Evolutionary conservation across 2,329 filamentous ascomycete genomes (phyloP).

Genomic region (Aspergillus pseudonomiae): DNA sequence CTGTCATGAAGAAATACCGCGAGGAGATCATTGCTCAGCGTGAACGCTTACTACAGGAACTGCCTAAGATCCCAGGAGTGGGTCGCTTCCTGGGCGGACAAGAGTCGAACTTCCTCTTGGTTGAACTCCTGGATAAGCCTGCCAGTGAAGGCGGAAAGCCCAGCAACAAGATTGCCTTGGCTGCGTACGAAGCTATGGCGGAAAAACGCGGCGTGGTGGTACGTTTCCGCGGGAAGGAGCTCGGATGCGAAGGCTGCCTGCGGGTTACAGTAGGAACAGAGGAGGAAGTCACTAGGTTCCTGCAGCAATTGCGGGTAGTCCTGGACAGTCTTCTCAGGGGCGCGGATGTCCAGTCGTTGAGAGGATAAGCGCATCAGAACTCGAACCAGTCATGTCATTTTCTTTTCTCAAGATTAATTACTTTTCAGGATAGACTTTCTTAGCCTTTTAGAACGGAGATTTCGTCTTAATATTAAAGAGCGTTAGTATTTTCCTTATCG

Average conservation of each 20-base stretch:
- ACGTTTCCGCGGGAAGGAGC: constrained; percentile 88
- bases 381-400: not conserved
- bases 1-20: constrained; percentile 71
- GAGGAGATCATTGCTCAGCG: constrained; percentile 75
- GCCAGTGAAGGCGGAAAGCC: constrained; percentile 64
- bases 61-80: constrained; percentile 76
- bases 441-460: not conserved
- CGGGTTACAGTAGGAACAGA: constrained; percentile 92
- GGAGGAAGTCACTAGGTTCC: constrained; percentile 76
- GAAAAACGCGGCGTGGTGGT: constrained; percentile 89
- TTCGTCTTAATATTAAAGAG: not conserved
- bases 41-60: constrained; percentile 70
- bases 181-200: constrained; percentile 81
- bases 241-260: constrained; percentile 84
- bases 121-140: constrained; percentile 75
- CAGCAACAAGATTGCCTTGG: constrained; percentile 75
- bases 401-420: not conserved
- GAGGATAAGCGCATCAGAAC: not conserved
- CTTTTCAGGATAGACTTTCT: constrained; percentile 6
- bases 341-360: constrained; percentile 30
- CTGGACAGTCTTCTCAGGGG: constrained; percentile 53
- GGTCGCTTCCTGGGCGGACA: constrained; percentile 79
- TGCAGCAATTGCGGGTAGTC: constrained; percentile 65
- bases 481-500: not conserved
- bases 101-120: constrained; percentile 86